Evolutionary conservation across 2,329 filamentous ascomycete genomes (phyloP), one percentile per base, ranked within the genome.

Genomic region (Penicillium sp.): DNA sequence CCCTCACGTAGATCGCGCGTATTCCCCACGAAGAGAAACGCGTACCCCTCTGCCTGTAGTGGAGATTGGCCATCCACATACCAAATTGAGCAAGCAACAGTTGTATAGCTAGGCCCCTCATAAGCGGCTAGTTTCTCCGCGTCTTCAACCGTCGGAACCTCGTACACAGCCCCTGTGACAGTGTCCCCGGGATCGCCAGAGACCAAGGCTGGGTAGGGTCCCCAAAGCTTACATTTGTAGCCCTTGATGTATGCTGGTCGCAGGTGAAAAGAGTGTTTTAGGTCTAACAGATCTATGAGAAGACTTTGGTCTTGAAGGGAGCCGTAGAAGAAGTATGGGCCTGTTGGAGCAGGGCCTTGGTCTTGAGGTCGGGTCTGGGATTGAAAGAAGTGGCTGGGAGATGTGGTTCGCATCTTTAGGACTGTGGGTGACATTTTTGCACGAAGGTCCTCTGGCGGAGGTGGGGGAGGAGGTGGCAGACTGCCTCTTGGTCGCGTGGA

Each of bases 291-390:
- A 24, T 58, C 48, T 12, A 26, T 32, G 2, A 64, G 53, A 29
- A 60, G 55, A 15, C 33, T 48, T 2, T 63, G 57, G 24, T 66
- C 59, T 34, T 57, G 53, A 4, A 69, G 54, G 4, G 63, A 60
- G 24, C 65, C 63, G 44, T 68, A 67, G 56, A 68, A 68, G 55
- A 69, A 68, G 42, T 64, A 68, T 15, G 40, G 51, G 12, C 51
- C 52, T 40, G 42, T 45, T 22, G 53, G 58, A 4, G 47, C 17
- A 33, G 42, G 48, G 1, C 39, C 33, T 29, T 28, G 2, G 6
- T 12, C 8, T 38, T 13, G 17, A 39, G 32, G 10, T 5, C 28
- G 31, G 8, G 6, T 12, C 26, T 45, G 22, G 21, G 21, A 8
- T 6, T 31, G 21, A n/a, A 33, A 38, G 29, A 44, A 49, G 24